Percentiles rank a stretch among this genome's conserved stretches.
Evolutionary conservation across 345 rosid genomes (phyloP).

Genomic region (Erysimum cheiranthoides): DNA sequence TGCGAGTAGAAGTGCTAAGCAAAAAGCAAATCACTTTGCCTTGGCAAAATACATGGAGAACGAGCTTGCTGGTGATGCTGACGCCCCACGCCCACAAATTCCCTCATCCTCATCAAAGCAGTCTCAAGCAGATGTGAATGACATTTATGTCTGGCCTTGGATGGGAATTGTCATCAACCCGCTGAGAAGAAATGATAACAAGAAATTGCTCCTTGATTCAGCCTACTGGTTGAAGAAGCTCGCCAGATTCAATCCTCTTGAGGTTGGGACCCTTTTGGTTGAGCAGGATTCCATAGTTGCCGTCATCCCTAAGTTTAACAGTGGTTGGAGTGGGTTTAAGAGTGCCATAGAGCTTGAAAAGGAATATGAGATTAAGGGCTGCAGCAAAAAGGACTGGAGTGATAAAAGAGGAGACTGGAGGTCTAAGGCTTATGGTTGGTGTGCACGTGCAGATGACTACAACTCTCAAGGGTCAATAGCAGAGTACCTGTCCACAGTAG

Average conservation of each 20-base stretch:
- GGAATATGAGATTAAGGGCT: constrained; percentile 53
- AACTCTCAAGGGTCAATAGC: constrained; percentile 62
- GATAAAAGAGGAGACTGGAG: constrained; percentile 47
- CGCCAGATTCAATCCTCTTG: constrained; percentile 57
- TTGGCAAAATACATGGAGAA: constrained; percentile 66
- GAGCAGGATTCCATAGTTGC: constrained; percentile 48
- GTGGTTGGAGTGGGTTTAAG: constrained; percentile 64
- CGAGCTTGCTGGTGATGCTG: constrained; percentile 65
- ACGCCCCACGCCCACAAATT: constrained; percentile 28
- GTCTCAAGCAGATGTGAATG: constrained; percentile 43
- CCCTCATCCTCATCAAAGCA: constrained; percentile 4
- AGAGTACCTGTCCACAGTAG: constrained; percentile 63
- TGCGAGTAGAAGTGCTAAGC: constrained; percentile 69
- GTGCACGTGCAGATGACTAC: constrained; percentile 77
- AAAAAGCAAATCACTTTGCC: constrained; percentile 80
- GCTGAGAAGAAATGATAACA: constrained; percentile 41
- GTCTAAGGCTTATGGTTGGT: constrained; percentile 67
- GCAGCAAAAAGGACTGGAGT: constrained; percentile 64
- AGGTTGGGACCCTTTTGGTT: constrained; percentile 56
- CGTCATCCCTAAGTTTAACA: constrained; percentile 58
- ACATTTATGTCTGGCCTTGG: constrained; percentile 83
- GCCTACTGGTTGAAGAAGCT: constrained; percentile 69
- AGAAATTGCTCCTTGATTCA: constrained; percentile 40
- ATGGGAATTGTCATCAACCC: constrained; percentile 68
- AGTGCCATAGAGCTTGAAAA: constrained; percentile 69